A percentile compares a stretch with the other conserved stretches of the same genome.
Conservation (phyloP, 371 early-diverging fungal genomes). For the Mucor sp. region DNA sequence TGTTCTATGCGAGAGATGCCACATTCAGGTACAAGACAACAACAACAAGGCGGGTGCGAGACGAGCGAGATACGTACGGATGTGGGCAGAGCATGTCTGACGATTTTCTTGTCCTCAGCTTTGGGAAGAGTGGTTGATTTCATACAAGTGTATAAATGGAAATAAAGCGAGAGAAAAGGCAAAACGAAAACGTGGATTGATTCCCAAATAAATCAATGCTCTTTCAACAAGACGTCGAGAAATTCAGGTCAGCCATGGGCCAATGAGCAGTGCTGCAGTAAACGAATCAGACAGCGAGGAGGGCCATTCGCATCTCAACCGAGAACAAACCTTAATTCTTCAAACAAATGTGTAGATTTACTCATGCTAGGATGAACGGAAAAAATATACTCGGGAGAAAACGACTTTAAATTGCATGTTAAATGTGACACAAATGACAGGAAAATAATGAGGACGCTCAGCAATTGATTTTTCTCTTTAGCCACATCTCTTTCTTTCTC, state of each 20-base stretch:
- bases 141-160: conserved; percentile 1
- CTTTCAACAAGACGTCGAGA: not conserved
- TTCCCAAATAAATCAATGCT: not conserved
- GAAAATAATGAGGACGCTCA: conserved; percentile 9
- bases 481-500: not conserved
- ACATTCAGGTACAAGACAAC: not conserved
- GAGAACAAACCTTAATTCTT: not conserved
- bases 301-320: not conserved
- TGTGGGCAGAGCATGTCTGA: conserved; percentile 38
- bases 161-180: conserved; percentile 8
- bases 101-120: conserved; percentile 38
- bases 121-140: conserved; percentile 27
- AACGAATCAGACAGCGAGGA: not conserved
- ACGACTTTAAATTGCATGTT: not conserved
- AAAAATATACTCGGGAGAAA: conserved; percentile 6
- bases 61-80: conserved; percentile 22
- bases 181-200: conserved; percentile 4
- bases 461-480: not conserved
- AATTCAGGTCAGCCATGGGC: not conserved
- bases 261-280: too few species aligned
- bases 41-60: too few species aligned
- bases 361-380: not conserved
- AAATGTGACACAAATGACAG: conserved; percentile 13
- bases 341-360: not conserved
- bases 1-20: conserved; percentile 58